These are phyloP conservation scores for Melocanna baccifera DNA, from an alignment of 176 grass and related monocot genomes.

Conservation along the genomic window DNA sequence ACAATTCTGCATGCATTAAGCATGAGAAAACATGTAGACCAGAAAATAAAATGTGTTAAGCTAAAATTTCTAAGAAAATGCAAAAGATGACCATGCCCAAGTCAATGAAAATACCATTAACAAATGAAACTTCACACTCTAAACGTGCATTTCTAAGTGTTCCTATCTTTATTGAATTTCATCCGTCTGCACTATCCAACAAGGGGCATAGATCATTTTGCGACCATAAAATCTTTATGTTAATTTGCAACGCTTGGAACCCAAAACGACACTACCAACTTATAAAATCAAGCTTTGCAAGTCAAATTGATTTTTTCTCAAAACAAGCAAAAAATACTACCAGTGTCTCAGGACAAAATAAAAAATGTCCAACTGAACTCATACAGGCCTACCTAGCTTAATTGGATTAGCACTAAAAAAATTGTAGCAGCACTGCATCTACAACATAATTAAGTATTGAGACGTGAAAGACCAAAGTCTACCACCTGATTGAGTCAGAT, in stretches of 20 bases:
- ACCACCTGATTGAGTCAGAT: constrained; percentile 58
- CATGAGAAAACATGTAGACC: neutral
- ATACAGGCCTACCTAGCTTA: too few species aligned
- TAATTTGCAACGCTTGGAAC: neutral
- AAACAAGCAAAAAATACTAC: too few species aligned
- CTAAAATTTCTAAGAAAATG: too few species aligned
- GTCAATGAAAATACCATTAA: neutral
- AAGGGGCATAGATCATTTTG: neutral
- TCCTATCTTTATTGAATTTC: neutral
- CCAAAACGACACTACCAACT: neutral
- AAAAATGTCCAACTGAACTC: neutral
- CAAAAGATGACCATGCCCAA: too few species aligned
- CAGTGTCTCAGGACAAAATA: neutral
- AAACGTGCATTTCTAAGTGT: neutral
- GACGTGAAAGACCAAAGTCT: constrained; percentile 97
- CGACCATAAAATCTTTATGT: too few species aligned
- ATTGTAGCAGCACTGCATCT: neutral
- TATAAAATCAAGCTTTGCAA: neutral
- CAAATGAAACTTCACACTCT: neutral
- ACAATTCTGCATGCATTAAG: neutral
- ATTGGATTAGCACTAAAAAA: neutral
- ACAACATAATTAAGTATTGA: neutral
- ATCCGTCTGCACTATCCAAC: neutral
- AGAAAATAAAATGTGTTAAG: too few species aligned
- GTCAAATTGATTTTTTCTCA: neutral